Conservation (phyloP, 2,329 filamentous ascomycete genomes). For the Aureobasidium pullulans region DNA sequence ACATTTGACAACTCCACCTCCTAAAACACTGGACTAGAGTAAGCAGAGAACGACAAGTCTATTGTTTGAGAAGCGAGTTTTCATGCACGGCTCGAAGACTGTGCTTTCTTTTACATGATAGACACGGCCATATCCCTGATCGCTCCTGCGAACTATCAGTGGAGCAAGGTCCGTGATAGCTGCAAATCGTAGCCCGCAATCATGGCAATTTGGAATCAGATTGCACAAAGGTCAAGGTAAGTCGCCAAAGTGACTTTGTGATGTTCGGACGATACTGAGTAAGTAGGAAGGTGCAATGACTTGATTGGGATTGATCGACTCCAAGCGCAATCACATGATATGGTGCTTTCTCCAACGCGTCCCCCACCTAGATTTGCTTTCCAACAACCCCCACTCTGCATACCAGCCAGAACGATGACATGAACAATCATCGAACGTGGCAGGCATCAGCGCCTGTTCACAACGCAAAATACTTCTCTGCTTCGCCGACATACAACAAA, state of each 20-base stretch:
- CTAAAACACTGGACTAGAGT: not conserved
- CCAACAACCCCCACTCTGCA: not conserved
- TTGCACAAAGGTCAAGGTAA: not conserved
- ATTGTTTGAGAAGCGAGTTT: not conserved
- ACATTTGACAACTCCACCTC: slow-evolving; percentile 2
- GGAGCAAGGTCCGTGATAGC: not conserved
- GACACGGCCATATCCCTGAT: not conserved
- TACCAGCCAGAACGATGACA: not conserved
- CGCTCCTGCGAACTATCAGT: not conserved
- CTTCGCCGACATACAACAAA: slow-evolving; percentile 53
- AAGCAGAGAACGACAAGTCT: not conserved
- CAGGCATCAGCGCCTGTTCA: slow-evolving; percentile 32
- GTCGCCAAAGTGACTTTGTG: not conserved
- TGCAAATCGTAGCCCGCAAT: not conserved
- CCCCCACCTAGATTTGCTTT: not conserved
- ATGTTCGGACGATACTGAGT: not conserved
- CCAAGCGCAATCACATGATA: not conserved
- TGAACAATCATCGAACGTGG: not conserved
- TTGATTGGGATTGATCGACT: not conserved
- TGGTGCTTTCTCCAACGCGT: not conserved
- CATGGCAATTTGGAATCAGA: not conserved
- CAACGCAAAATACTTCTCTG: slow-evolving; percentile 52
- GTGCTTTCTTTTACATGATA: not conserved
- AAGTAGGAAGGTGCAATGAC: not conserved
- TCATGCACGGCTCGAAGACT: not conserved